These are phyloP conservation scores for Planoprotostelium fungivorum DNA, from an alignment of 78 protist species.

Conservation along the genomic window DNA sequence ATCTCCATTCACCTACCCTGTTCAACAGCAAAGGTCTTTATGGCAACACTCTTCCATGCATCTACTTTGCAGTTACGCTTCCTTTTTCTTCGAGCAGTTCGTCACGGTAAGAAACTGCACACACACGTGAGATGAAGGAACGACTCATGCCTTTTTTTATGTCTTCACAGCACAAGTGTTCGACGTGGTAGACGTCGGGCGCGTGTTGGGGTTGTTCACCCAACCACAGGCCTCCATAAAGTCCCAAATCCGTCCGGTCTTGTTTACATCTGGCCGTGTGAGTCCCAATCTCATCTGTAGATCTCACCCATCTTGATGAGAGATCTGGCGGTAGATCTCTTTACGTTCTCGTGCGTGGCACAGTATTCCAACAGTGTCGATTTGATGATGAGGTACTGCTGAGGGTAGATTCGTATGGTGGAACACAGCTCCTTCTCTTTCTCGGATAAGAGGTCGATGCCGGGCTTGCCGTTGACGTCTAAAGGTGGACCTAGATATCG, in stretches of 20 bases:
- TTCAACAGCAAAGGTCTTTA: too few relatives aligned
- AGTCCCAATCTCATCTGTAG: not conserved
- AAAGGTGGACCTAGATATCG: not conserved
- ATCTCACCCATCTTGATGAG: not conserved
- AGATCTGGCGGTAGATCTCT: constrained; percentile 1
- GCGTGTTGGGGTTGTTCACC: not conserved
- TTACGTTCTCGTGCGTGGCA: not conserved
- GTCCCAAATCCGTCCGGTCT: not conserved
- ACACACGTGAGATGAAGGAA: too few relatives aligned
- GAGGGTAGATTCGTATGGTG: constrained; percentile 22
- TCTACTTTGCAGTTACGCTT: too few relatives aligned
- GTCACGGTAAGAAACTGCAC: too few relatives aligned
- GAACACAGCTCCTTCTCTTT: constrained; percentile 59
- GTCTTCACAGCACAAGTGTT: too few relatives aligned
- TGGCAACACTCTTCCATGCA: too few relatives aligned
- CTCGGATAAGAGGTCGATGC: constrained; percentile 12
- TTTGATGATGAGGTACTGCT: constrained; percentile 39
- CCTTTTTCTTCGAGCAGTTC: too few relatives aligned
- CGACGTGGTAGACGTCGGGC: too few relatives aligned
- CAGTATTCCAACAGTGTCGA: constrained; percentile 1
- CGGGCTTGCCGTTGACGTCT: constrained; percentile 15
- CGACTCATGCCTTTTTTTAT: too few relatives aligned
- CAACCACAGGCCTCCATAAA: not conserved
- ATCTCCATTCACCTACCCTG: too few relatives aligned
- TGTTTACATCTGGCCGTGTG: not conserved